Base-by-base conservation (phyloP, 805 yeast species). In the Suhomyces sp. region DNA sequence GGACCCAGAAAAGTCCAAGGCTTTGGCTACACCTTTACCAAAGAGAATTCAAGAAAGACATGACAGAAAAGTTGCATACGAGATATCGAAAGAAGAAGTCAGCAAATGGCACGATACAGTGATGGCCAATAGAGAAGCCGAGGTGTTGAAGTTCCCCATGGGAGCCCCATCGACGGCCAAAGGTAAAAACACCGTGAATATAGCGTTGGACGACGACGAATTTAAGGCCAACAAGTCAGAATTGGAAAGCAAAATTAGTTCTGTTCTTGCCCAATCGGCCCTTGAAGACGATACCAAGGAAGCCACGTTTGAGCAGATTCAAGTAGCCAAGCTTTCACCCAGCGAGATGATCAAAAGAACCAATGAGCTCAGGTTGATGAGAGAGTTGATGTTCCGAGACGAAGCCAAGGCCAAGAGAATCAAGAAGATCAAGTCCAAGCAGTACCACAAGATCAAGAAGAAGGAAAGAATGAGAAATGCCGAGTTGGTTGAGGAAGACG, bases 351-450 rank as follows among this genome's bases (percentile, higher is more conserved):
- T 76, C 51, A 83, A 85, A 66, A 80, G 96, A 54, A 86, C 94
- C 6, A 82, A 83, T 54, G 97, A 93, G 70, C 78, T 93, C 60
- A 82, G 98, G 60, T 72, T 88, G 64, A 90, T 91, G 97, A 82
- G 99, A 58, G 99, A 94, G 66, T 80, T 93, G 57, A 90, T 93
- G 97, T 94, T 91, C 74, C 81, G 98, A 62, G 97, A 93, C 63
- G 97, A 93, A 73, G 82, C 86, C 65, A 86, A 89, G 64, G 92
- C 98, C 8, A 91, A 83, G 70, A 82, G 99, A 61, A 79, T 94
- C 63, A 93, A 93, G 76, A 94, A 93, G 74, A 94, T 94, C 70
- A 94, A 94, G 70, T 90, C 97, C 38, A 94, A 93, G 71, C 80
- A 90, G 1, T 94, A 85, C 71, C 88, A 89, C 62, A 87, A 88